These are phyloP conservation scores for Diplodia scrobiculata DNA, from an alignment of 2,329 filamentous ascomycete genomes.

Conservation along the genomic window DNA sequence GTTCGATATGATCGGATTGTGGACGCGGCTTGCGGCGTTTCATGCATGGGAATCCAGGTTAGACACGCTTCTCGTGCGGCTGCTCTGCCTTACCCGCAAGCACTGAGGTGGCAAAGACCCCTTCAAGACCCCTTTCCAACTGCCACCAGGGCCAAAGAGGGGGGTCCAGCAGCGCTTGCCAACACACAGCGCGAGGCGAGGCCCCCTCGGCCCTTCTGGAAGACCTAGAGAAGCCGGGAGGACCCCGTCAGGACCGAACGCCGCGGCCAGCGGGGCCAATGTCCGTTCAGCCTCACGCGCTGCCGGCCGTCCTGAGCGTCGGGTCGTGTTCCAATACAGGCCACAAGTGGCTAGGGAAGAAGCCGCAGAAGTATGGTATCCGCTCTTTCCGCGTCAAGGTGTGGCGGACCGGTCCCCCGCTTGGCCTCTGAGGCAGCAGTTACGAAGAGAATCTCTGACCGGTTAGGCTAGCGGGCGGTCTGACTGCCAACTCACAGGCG, in stretches of 20 bases:
- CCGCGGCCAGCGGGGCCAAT: not conserved
- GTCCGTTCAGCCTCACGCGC: conserved; percentile 16
- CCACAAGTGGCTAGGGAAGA: conserved; percentile 18
- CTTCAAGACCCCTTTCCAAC: conserved; percentile 27
- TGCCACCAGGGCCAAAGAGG: conserved; percentile 19
- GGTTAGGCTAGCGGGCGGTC: conserved; percentile 24
- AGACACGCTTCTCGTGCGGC: conserved; percentile 21
- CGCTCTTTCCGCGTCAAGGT: conserved; percentile 24
- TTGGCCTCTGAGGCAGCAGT: not conserved
- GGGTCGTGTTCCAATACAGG: conserved; percentile 2
- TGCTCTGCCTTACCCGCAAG: conserved; percentile 28
- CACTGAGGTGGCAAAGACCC: conserved; percentile 28
- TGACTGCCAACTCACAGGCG: conserved; percentile 24
- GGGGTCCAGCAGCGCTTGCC: conserved; percentile 23
- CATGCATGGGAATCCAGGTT: conserved; percentile 26
- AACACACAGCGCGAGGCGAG: conserved; percentile 29
- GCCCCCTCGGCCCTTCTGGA: conserved; percentile 28
- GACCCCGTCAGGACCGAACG: conserved; percentile 20
- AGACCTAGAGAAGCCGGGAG: conserved; percentile 27
- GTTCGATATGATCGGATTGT: conserved; percentile 23
- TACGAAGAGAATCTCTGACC: conserved; percentile 23
- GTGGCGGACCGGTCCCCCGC: conserved; percentile 16
- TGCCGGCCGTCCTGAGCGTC: conserved; percentile 16
- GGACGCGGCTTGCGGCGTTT: conserved; percentile 23
- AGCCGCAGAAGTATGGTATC: conserved; percentile 3